Evolutionary conservation across 139 green algal species (phyloP).

Genomic region (Volvox reticuliferus): DNA sequence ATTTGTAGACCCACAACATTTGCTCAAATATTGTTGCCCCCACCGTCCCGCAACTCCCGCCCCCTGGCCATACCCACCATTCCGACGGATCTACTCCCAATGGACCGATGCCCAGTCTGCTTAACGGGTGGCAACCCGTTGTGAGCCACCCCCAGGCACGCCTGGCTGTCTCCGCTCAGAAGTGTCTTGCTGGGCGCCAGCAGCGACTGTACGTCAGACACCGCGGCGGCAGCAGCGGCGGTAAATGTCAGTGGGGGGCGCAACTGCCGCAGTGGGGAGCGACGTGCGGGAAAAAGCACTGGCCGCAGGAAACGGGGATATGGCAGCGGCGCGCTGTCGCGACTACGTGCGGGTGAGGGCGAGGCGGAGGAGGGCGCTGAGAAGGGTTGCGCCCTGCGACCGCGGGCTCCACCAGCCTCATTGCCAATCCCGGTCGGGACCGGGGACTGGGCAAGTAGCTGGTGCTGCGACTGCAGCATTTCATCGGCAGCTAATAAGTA

Average conservation of each 20-base stretch:
- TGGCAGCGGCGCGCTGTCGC: neutral
- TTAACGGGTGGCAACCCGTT: slow-evolving; percentile 27
- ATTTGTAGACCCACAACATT: too few relatives aligned
- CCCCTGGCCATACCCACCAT: neutral
- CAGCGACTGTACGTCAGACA: neutral
- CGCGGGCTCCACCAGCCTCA: neutral
- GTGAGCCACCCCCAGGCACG: neutral
- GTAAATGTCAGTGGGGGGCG: neutral
- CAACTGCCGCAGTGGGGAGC: neutral
- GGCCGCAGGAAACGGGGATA: neutral
- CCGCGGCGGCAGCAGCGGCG: neutral
- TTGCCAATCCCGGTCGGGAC: too few relatives aligned
- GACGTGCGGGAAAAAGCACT: too few relatives aligned
- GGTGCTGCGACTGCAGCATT: neutral
- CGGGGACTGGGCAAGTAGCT: neutral
- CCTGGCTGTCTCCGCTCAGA: slow-evolving; percentile 4
- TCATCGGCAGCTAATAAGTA: neutral
- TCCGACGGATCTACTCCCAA: slow-evolving; percentile 27
- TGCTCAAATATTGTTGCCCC: too few relatives aligned
- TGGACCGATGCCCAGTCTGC: slow-evolving; percentile 20
- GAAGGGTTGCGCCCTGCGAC: neutral
- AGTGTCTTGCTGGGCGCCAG: slow-evolving; percentile 22
- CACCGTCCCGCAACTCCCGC: too few relatives aligned
- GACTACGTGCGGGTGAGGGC: neutral
- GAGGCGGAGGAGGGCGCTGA: neutral